These are phyloP conservation scores for Lachnellula subtilissima DNA, from an alignment of 2,329 filamentous ascomycete genomes.

Conservation along the genomic window DNA sequence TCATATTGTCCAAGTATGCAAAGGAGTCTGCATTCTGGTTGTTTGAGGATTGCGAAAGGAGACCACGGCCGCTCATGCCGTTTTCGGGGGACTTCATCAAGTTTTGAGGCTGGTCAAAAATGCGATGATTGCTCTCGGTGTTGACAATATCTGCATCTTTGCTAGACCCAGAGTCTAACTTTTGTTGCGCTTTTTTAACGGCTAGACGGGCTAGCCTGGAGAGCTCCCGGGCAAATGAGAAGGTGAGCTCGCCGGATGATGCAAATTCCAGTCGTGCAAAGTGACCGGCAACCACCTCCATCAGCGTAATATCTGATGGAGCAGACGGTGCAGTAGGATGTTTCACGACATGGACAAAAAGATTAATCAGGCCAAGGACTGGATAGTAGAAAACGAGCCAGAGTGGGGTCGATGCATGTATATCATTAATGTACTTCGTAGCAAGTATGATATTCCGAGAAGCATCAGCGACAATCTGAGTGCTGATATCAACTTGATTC, in stretches of 20 bases:
- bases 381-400: constrained; percentile 16
- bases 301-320: neutral
- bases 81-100: too few species aligned
- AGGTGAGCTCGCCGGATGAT: neutral
- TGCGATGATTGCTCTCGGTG: too few species aligned
- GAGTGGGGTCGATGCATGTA: neutral
- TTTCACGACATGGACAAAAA: constrained; percentile 18
- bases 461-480: neutral
- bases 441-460: neutral
- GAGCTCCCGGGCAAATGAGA: neutral
- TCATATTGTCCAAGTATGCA: neutral
- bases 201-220: neutral
- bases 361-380: constrained; percentile 12
- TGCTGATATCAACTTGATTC: neutral
- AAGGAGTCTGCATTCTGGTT: too few species aligned
- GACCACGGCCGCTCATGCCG: too few species aligned
- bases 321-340: constrained; percentile 1
- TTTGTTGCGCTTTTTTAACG: neutral
- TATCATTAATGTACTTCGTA: neutral
- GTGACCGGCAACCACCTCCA: neutral
- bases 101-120: too few species aligned
- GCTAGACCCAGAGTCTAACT: too few species aligned
- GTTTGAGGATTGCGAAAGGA: too few species aligned
- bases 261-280: constrained; percentile 2
- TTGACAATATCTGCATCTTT: too few species aligned